Evolutionary conservation across 2,329 filamentous ascomycete genomes (phyloP).

Genomic region (Fusarium xyrophilum): DNA sequence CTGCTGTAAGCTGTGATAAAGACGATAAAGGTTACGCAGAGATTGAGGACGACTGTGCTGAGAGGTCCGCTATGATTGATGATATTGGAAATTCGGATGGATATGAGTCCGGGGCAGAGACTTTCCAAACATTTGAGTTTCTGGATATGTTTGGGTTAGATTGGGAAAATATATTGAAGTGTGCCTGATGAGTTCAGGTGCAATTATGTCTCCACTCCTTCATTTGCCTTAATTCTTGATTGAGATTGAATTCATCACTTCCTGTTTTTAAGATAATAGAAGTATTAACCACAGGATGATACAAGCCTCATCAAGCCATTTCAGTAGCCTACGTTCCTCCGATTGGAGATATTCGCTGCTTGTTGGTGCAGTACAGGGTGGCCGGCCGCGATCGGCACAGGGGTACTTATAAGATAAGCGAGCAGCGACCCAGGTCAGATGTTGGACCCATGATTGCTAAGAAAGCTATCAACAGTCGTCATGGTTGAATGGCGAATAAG

Average conservation of each 20-base stretch:
- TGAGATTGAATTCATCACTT: no score
- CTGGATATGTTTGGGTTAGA: background rate
- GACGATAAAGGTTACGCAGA: rapidly evolving
- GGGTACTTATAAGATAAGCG: background rate
- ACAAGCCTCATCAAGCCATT: rapidly evolving
- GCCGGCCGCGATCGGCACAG: rapidly evolving
- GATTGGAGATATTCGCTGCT: no score
- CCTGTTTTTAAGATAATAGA: no score
- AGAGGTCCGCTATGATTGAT: rapidly evolving
- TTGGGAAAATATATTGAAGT: no score
- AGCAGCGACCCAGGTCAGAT: background rate
- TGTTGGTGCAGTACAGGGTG: background rate
- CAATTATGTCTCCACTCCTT: no score
- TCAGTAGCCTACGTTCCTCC: background rate
- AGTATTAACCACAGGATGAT: background rate
- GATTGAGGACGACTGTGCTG: background rate
- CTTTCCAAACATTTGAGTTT: no score
- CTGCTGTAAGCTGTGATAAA: rapidly evolving
- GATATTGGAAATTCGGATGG: no score
- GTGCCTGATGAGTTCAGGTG: no score
- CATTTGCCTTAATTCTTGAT: no score
- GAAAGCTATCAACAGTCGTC: no score
- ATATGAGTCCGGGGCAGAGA: background rate
- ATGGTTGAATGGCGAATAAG: rapidly evolving
- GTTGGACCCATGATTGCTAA: background rate